Conservation (phyloP, 139 green algal genomes). For the Chlorella vulgaris region DNA sequence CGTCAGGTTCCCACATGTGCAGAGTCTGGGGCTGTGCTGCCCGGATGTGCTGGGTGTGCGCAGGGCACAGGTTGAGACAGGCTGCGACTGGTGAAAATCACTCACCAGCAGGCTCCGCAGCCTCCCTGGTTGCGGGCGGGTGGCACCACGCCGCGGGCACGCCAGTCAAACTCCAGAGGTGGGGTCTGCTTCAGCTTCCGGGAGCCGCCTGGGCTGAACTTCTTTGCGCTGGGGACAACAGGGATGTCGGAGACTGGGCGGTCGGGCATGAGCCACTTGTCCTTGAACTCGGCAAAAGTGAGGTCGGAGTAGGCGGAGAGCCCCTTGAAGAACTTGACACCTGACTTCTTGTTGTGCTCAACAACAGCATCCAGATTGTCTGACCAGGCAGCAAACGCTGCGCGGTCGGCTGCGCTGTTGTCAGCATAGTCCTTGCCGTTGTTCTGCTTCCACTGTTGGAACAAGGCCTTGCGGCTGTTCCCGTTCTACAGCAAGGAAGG, state of each 20-base stretch:
- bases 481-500: not conserved
- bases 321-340: not conserved
- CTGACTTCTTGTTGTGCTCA: not conserved
- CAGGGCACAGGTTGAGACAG: too few relatives aligned
- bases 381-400: not conserved
- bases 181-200: not conserved
- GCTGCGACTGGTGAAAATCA: too few relatives aligned
- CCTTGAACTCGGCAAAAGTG: not conserved
- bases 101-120: conserved; percentile 22
- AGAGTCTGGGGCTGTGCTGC: too few relatives aligned
- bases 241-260: not conserved
- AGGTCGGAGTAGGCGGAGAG: not conserved
- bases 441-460: not conserved
- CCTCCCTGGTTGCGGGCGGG: conserved; percentile 2
- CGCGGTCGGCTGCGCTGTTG: not conserved
- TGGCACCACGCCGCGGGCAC: not conserved
- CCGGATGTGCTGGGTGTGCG: too few relatives aligned
- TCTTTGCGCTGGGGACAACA: not conserved
- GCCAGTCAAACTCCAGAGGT: not conserved
- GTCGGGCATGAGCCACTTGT: not conserved
- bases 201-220: not conserved
- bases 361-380: not conserved
- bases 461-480: not conserved
- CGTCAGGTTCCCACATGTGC: not conserved
- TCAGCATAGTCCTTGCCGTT: not conserved